Conservation (phyloP, 441 rosid genomes). For the Erodium chrysanthum region DNA sequence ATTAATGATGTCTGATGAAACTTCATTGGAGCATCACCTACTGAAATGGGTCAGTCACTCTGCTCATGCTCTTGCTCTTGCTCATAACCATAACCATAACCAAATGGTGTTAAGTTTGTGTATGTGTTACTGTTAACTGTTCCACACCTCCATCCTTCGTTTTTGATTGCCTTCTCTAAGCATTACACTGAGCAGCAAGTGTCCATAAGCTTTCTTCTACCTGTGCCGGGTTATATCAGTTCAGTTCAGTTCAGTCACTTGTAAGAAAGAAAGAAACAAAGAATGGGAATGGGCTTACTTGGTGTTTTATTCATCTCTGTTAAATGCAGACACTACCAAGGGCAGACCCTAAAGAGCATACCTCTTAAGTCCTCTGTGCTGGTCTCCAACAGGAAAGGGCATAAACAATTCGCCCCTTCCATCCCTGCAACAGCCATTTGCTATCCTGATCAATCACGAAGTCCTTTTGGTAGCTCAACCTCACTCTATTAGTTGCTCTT, state of each 20-base stretch:
- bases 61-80: neutral
- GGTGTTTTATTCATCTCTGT: neutral
- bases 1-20: no score
- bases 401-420: slow-evolving; percentile 71
- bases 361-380: slow-evolving; percentile 24
- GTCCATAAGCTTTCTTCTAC: neutral
- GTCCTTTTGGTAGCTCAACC: slow-evolving; percentile 52
- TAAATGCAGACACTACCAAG: slow-evolving; percentile 3
- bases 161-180: neutral
- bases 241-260: neutral
- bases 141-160: neutral
- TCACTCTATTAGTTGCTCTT: slow-evolving; percentile 33
- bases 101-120: no score
- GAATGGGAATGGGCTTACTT: neutral
- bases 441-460: slow-evolving; percentile 63
- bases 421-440: slow-evolving; percentile 72
- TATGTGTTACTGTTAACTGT: no score
- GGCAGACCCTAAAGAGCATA: neutral
- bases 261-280: neutral
- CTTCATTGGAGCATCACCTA: neutral
- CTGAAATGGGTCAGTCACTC: neutral
- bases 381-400: slow-evolving; percentile 75
- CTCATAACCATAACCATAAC: neutral
- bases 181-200: neutral
- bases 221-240: no score